Conservation (phyloP, 371 early-diverging fungal species). For the Blastocladiella emersonii region DNA sequence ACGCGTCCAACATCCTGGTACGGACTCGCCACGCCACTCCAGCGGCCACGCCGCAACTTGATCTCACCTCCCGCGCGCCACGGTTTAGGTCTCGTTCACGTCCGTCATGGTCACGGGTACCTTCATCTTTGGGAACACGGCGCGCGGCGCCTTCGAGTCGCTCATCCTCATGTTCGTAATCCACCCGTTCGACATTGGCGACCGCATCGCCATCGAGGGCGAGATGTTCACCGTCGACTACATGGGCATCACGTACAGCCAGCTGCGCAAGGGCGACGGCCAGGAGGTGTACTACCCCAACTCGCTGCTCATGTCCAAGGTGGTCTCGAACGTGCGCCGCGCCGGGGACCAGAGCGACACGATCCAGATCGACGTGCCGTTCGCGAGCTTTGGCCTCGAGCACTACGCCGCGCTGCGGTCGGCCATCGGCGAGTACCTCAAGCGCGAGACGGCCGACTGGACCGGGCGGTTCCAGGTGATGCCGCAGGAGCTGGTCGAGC, state of each 20-base stretch:
- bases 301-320: not conserved
- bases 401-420: not conserved
- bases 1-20: not conserved
- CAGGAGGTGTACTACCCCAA: not conserved
- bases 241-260: not conserved
- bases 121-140: not conserved
- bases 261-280: not conserved
- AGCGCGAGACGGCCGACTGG: not conserved
- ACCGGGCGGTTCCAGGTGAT: not conserved
- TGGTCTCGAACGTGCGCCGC: not conserved
- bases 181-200: constrained; percentile 3
- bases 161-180: not conserved
- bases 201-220: not conserved
- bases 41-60: no score
- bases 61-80: no score
- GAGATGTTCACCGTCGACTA: not conserved
- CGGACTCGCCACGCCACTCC: no score
- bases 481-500: not conserved
- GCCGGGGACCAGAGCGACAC: not conserved
- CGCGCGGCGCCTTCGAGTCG: not conserved
- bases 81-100: not conserved
- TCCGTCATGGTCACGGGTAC: not conserved
- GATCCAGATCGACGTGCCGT: not conserved
- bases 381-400: not conserved
- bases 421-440: not conserved